Evolutionary conservation across 2,329 filamentous ascomycete genomes (phyloP), one percentile per base, ranked within the genome.

Genomic region (Emmonsiellopsis sp.): DNA sequence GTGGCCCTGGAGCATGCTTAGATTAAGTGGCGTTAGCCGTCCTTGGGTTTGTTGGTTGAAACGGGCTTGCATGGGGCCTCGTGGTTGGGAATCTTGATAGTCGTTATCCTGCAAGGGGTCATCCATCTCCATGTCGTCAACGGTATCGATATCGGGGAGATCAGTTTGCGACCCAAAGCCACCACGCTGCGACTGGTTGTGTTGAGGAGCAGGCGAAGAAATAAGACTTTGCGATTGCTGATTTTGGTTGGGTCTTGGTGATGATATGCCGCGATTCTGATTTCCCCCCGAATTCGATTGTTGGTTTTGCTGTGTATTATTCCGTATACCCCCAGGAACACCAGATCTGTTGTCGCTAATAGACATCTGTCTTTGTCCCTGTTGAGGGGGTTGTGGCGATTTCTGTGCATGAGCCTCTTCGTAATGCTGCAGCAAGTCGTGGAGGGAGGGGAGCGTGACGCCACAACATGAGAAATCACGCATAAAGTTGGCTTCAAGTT

Each of bases 401-500:
- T 86, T 79, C 58, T 87, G 84, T 13, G 90, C 92, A 70, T 98
- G 93, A 53, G 86, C 83, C 72, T 96, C 92, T 72, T 98, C 93
- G 67, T 96, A 98, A 70, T 98, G 93, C 67, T 95, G 90, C 46
- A 98, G 77, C 46, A 98, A 79, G 67, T 97, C 93, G 73, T 98
- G 93, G 61, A 98, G 81, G 50, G 91, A 94, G 26, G 91, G 87
- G 61, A 96, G 80, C 34, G 86, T 92, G 63, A 89, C 82, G 64
- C 90, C 90, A 73, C 93, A 98, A 75, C 93, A 98, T 51, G 86
- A 86, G 73, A 97, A 97, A 73, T 97, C 91, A 71, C 86, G 86
- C 89, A 97, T 94, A 70, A 96, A 98, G 66, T 92, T 93, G 57
- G 92, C 92, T 72, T 98, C 93, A 66, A 96, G 83, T 71, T 95